Evolutionary conservation across 1,284 basidiomycete species (phyloP), one percentile per base, ranked within the genome.

Genomic region (Ceratobasidium sp.): DNA sequence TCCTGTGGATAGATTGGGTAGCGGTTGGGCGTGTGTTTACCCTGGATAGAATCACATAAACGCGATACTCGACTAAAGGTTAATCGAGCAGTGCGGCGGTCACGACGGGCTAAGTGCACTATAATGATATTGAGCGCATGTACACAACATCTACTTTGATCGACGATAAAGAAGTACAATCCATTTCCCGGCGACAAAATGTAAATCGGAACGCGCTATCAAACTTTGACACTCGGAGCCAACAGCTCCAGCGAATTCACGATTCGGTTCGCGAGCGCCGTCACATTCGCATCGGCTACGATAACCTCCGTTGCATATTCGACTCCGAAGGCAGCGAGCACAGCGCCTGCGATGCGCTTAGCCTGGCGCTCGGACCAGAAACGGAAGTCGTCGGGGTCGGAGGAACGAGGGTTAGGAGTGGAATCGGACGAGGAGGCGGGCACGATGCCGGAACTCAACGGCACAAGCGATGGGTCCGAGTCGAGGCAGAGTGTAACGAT

Each of bases 321-420:
- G 52, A 98, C 92, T 48, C 89, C 91, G 83, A 97, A 98, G 8
- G 93, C 90, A 83, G 94, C 90, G 81, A 93, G 87, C 80, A 97
- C 92, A 23, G 91, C 92, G 27, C 86, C 85, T 55, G 93, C 93
- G 81, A 99, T 98, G 64, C 94, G 90, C 84, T 91, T 92, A 35
- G 97, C 97, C 84, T 99, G 97, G 54, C 87, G 87, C 80, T 94
- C 91, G 3, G 93, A 93, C 95, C 96, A 98, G 86, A 99, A 96
- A 60, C 91, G 90, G 84, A 99, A 99, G 85, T 99, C 96, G 83
- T 99, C 96, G 0, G 91, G 90, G 82, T 97, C 94, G 88, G 57
- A 44, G 88, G 86, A 65, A 16, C 44, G 48, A n/a, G 60, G 30
- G 5, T 46, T 41, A 35, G 73, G 60, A 10, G 60, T 62, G 30